Base-by-base conservation (phyloP, 2,329 filamentous ascomycete genomes). In the Rhynchosporium graminicola region DNA sequence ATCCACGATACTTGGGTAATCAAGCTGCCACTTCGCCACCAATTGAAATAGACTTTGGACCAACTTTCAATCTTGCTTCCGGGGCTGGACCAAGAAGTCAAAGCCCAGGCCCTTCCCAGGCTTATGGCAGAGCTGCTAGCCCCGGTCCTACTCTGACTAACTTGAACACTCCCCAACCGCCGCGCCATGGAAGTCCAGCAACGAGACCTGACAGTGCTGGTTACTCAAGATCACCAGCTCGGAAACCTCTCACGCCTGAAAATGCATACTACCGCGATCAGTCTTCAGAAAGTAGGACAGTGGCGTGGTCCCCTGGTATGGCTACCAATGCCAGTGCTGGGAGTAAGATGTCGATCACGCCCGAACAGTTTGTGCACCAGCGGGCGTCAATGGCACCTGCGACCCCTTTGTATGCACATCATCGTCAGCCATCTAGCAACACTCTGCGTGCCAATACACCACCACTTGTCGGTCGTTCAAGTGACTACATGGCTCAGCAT, bases 31-130 rank as follows among this genome's bases (percentile, higher is more conserved):
- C 38, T 40, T 60, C 51, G n/a, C 57, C 67, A 31, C 65, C 63
- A 38, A 86, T 96, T 64, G 91, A 82, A 4, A 84, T 97, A 65
- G 88, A 97, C 74, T 97, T 97, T 76, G 94, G 94, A 0, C 91
- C 88, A 5, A 97, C 93, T 0, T 78, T 91, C 69, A 88, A 89
- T 63, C 67, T 70, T 50, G 65, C 70, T 51, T 64, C 70, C 6
- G 65, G 67, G 33, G 54, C 60, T n/a, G 52, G 55, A 31, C 57
- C 62, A 4, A 63, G 66, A 63, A 59, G 63, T 51, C 68, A 63
- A 28, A 72, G 67, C 63, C 70, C 71, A 76, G 93, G 93, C 0
- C 91, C 87, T 4, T 95, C 91, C 3, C 65, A 68, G 52, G 58
- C 57, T 36, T 68, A 67, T 40, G 61, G 58, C 10, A 58, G 66